Conservation (phyloP, 2,329 filamentous ascomycete genomes). For the Fusarium sp. region DNA sequence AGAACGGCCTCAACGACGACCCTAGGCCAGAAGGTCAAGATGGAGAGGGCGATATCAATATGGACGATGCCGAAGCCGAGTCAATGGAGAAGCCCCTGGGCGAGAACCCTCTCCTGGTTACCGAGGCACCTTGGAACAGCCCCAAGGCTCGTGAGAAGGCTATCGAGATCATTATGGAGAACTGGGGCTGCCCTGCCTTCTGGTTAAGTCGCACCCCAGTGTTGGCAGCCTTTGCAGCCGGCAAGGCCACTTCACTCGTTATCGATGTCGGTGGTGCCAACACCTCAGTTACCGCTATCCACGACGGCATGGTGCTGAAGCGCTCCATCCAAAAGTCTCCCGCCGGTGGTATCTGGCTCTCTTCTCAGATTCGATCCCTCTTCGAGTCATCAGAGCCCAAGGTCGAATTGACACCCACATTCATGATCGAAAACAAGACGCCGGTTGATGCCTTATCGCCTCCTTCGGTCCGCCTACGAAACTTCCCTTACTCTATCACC, state of each 20-base stretch:
- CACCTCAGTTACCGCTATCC: slow-evolving; percentile 88
- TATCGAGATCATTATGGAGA: slow-evolving; percentile 97
- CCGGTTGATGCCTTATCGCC: slow-evolving; percentile 88
- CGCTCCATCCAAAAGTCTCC: slow-evolving; percentile 88
- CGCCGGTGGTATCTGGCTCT: slow-evolving; percentile 90
- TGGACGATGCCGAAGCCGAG: slow-evolving; percentile 61
- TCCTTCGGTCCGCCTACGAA: slow-evolving; percentile 79
- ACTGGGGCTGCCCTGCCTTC: slow-evolving; percentile 94
- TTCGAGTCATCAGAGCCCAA: slow-evolving; percentile 77
- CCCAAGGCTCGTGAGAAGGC: slow-evolving; percentile 90
- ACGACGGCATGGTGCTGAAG: slow-evolving; percentile 94
- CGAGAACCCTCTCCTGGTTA: slow-evolving; percentile 93
- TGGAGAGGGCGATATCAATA: slow-evolving; percentile 69
- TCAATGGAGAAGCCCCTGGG: slow-evolving; percentile 80
- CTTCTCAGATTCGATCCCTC: slow-evolving; percentile 84
- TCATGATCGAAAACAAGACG: slow-evolving; percentile 87
- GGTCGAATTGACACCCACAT: slow-evolving; percentile 84
- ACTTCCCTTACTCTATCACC: slow-evolving; percentile 71
- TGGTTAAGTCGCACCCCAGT: slow-evolving; percentile 92
- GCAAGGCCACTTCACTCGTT: slow-evolving; percentile 92
- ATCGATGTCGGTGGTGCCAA: slow-evolving; percentile 91
- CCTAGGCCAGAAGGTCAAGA: slow-evolving; percentile 69
- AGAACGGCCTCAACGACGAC: slow-evolving; percentile 83
- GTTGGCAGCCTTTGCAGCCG: slow-evolving; percentile 89
- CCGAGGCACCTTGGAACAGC: slow-evolving; percentile 93